Conservation (phyloP, 768 basidiomycete genomes). For the Suillus clintonianus region DNA sequence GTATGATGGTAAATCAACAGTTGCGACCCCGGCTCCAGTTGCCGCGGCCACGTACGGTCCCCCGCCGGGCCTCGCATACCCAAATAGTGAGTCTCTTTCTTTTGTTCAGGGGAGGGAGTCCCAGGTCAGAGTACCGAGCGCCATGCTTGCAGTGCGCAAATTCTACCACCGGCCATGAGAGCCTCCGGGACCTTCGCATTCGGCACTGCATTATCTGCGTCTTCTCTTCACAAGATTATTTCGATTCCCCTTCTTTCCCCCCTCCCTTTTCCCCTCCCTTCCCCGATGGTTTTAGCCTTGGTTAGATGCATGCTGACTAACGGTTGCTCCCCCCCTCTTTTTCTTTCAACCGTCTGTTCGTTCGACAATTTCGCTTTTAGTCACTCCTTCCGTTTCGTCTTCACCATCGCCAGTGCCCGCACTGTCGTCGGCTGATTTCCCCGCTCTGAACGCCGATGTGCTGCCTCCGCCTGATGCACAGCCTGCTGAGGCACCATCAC, state of each 20-base stretch:
- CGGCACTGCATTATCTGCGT: not conserved
- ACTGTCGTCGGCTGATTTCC: slow-evolving; percentile 75
- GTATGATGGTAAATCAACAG: slow-evolving; percentile 15
- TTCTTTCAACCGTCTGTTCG: slow-evolving; percentile 28
- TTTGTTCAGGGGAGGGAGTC: slow-evolving; percentile 73
- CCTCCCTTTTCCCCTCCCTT: slow-evolving; percentile 12
- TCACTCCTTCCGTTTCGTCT: slow-evolving; percentile 39
- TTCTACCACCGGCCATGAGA: slow-evolving; percentile 71
- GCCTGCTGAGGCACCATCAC: slow-evolving; percentile 23
- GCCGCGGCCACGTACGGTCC: slow-evolving; percentile 42
- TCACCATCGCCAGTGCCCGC: slow-evolving; percentile 46
- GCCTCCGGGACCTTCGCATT: slow-evolving; percentile 18
- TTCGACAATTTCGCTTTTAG: slow-evolving; percentile 43
- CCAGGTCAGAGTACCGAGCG: slow-evolving; percentile 82
- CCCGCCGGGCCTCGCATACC: slow-evolving; percentile 60
- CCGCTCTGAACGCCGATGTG: slow-evolving; percentile 48
- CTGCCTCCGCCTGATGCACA: slow-evolving; percentile 25
- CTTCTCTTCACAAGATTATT: slow-evolving; percentile 21
- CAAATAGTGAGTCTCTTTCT: slow-evolving; percentile 68
- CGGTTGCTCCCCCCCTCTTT: slow-evolving; percentile 15
- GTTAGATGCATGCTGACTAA: slow-evolving; percentile 35
- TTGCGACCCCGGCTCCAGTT: not conserved
- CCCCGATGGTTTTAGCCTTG: slow-evolving; percentile 28
- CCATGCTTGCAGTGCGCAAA: slow-evolving; percentile 91
- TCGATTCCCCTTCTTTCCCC: slow-evolving; percentile 38